Conservation (phyloP, 495 filamentous ascomycete genomes). For the Penicillium atrosanguineum region DNA sequence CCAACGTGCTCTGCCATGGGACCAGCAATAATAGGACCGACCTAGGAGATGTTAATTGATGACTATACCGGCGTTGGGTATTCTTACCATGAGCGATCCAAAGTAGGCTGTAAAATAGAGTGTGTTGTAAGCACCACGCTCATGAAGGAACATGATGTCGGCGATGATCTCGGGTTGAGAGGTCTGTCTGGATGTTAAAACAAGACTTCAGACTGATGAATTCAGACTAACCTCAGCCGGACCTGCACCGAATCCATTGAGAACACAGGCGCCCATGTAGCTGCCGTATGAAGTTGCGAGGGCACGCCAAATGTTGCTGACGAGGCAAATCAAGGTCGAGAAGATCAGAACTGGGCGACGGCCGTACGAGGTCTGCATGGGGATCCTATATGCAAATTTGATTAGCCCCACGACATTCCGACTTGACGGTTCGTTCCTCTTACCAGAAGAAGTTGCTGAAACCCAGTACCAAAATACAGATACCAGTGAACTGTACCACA, state of each 20-base stretch:
- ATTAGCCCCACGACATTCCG: too few species aligned
- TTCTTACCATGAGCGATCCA: slow-evolving; percentile 38
- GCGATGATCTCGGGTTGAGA: slow-evolving; percentile 62
- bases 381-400: slow-evolving; percentile 38
- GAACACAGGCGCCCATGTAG: slow-evolving; percentile 59
- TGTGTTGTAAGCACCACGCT: slow-evolving; percentile 63
- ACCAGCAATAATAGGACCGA: slow-evolving; percentile 58
- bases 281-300: slow-evolving; percentile 54
- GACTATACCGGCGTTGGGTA: neutral
- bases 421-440: neutral
- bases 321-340: slow-evolving; percentile 54
- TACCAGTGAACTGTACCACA: slow-evolving; percentile 53
- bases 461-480: slow-evolving; percentile 59
- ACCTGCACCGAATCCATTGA: slow-evolving; percentile 62
- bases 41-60: slow-evolving; percentile 2
- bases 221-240: slow-evolving; percentile 25
- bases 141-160: slow-evolving; percentile 66
- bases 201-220: neutral
- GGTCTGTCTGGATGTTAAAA: slow-evolving; percentile 23
- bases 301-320: slow-evolving; percentile 58
- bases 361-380: slow-evolving; percentile 56
- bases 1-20: slow-evolving; percentile 54
- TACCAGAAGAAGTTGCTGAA: slow-evolving; percentile 64
- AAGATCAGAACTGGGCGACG: slow-evolving; percentile 57
- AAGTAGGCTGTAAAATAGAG: slow-evolving; percentile 59